phyloP scores from a whole-genome alignment of 140 eudicot species.

The Anethum foeniculum region DNA sequence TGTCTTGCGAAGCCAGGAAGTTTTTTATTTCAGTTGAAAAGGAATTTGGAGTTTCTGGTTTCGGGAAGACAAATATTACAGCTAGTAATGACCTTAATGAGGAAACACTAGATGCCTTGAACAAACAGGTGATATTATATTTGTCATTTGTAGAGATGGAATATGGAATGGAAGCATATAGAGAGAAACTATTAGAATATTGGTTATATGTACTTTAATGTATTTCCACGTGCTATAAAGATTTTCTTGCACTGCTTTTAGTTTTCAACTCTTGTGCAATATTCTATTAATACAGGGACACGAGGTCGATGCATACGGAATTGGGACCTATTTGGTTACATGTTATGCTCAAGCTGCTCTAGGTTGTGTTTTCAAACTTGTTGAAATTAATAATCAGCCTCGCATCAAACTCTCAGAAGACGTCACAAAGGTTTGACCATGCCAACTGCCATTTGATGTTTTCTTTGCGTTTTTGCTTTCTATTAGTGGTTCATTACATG shows the following conservation, averaged over 20 bases:
- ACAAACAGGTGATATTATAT: slow-evolving; percentile 68
- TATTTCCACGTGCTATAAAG: neutral
- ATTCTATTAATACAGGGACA: slow-evolving; percentile 55
- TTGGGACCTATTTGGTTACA: slow-evolving; percentile 94
- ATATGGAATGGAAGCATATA: neutral
- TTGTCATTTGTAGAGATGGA: neutral
- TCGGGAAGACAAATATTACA: slow-evolving; percentile 67
- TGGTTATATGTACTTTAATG: neutral
- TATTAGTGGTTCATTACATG: neutral
- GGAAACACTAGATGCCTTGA: slow-evolving; percentile 92
- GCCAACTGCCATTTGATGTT: neutral
- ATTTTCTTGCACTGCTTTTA: neutral
- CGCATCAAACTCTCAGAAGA: slow-evolving; percentile 96
- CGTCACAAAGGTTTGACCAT: slow-evolving; percentile 70
- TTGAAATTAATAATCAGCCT: slow-evolving; percentile 93
- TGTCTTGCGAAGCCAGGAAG: slow-evolving; percentile 79
- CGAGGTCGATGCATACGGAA: slow-evolving; percentile 89
- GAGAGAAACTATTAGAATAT: neutral
- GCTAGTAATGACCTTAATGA: slow-evolving; percentile 98
- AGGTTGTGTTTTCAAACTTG: slow-evolving; percentile 96
- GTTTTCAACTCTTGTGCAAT: neutral
- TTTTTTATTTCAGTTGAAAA: slow-evolving; percentile 64
- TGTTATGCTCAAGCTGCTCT: slow-evolving; percentile 97
- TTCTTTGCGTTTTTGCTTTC: neutral
- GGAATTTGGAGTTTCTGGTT: slow-evolving; percentile 63